These are phyloP conservation scores for Hypoxylon sp. DNA, from an alignment of 2,329 filamentous ascomycete species.

Conservation along the genomic window DNA sequence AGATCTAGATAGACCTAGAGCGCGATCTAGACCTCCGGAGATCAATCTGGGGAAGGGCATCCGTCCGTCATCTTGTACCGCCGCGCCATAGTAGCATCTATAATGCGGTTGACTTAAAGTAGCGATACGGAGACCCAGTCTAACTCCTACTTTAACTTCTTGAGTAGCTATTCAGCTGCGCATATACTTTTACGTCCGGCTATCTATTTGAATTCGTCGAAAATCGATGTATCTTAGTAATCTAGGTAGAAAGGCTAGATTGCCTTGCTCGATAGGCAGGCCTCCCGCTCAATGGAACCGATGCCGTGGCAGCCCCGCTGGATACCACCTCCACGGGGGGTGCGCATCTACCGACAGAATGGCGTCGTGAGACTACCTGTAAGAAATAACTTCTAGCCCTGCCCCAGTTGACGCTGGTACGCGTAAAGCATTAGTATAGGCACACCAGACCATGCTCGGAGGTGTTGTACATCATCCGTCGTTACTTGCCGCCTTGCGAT, in stretches of 20 bases:
- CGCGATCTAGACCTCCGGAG: conserved; percentile 42
- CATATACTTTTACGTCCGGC: conserved; percentile 8
- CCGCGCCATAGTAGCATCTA: conserved; percentile 22
- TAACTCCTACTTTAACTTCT: neutral
- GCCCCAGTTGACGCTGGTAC: neutral
- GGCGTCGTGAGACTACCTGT: neutral
- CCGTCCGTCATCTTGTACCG: conserved; percentile 19
- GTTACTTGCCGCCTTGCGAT: neutral
- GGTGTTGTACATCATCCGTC: neutral
- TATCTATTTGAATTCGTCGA: neutral
- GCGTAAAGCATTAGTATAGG: neutral
- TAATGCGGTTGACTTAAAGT: conserved; percentile 16
- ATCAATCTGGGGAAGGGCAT: conserved; percentile 38
- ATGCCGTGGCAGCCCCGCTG: conserved; percentile 12
- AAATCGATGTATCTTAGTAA: conserved; percentile 20
- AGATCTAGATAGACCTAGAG: conserved; percentile 47
- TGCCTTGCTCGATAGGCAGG: neutral
- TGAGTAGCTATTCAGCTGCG: conserved; percentile 3
- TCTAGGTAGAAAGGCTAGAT: neutral
- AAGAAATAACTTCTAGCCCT: neutral
- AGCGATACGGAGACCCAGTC: conserved; percentile 1
- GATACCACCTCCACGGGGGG: conserved; percentile 7
- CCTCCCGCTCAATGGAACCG: conserved; percentile 4
- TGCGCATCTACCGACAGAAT: neutral
- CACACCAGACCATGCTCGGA: neutral